These are phyloP conservation scores for Rugosomyces carneus DNA, from an alignment of 1,284 basidiomycete species.

Conservation along the genomic window DNA sequence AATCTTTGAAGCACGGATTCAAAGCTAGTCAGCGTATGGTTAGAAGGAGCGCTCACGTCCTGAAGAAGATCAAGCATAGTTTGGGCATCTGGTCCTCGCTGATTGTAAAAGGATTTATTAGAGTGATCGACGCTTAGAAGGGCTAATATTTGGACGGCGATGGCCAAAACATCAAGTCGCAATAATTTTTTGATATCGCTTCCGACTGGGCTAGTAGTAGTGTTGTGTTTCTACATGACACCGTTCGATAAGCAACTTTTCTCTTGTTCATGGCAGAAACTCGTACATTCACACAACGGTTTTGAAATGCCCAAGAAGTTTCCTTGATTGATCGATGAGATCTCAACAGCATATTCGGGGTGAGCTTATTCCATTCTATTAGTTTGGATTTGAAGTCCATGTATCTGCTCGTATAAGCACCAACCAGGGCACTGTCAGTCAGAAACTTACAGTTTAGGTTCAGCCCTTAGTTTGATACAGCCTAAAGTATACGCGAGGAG, in stretches of 20 bases:
- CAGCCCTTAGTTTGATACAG: neutral
- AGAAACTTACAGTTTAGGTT: neutral
- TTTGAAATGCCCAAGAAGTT: slow-evolving; percentile 10
- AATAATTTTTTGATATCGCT: slow-evolving; percentile 4
- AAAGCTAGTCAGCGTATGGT: neutral
- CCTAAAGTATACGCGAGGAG: neutral
- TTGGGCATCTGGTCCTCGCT: slow-evolving; percentile 9
- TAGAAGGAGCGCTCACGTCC: slow-evolving; percentile 1
- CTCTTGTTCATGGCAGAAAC: too few species aligned
- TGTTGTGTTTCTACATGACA: neutral
- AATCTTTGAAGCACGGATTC: slow-evolving; percentile 1
- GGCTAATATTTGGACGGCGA: slow-evolving; percentile 5
- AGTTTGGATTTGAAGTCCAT: neutral
- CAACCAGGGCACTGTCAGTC: neutral
- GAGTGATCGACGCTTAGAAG: slow-evolving; percentile 1
- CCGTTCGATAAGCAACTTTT: too few species aligned
- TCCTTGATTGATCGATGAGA: slow-evolving; percentile 11
- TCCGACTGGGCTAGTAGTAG: neutral
- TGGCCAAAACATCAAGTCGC: slow-evolving; percentile 7
- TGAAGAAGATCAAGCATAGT: slow-evolving; percentile 13
- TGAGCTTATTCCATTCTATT: neutral
- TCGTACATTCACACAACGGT: slow-evolving; percentile 3
- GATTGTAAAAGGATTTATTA: neutral
- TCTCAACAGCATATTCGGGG: neutral
- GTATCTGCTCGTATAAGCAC: neutral